Evolutionary conservation across 306 rosid species (phyloP).

Genomic region (Castanea mollissima): DNA sequence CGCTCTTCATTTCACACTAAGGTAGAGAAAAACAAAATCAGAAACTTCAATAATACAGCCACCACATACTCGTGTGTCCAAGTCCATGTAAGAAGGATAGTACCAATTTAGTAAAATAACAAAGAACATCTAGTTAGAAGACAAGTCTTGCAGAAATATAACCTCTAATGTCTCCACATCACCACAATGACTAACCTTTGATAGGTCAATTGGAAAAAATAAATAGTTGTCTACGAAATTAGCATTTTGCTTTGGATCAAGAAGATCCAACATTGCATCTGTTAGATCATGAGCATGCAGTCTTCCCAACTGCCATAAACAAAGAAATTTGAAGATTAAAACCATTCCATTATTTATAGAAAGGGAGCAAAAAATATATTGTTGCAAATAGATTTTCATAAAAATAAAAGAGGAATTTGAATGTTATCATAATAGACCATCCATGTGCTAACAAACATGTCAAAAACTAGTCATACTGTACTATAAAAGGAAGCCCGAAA

Average conservation of each 20-base stretch:
- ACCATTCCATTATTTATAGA: not conserved
- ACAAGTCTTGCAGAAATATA: constrained; percentile 9
- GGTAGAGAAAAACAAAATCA: not conserved
- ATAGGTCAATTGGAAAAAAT: constrained; percentile 93
- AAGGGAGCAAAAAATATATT: not conserved
- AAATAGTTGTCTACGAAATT: constrained; percentile 96
- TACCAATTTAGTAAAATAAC: not conserved
- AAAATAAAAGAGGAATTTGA: not conserved
- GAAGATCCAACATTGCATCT: constrained; percentile 96
- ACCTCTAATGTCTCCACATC: constrained; percentile 5
- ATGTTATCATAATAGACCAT: not conserved
- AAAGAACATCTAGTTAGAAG: not conserved
- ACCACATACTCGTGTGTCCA: not conserved
- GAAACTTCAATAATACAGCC: not conserved
- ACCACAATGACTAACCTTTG: constrained; percentile 65
- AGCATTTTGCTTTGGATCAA: constrained; percentile 99
- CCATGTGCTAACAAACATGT: constrained; percentile 3
- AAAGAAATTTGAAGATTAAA: constrained; percentile 22
- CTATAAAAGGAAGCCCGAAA: constrained; percentile 4
- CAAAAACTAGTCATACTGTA: constrained; percentile 12
- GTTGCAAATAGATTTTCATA: not conserved
- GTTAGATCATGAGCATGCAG: constrained; percentile 99
- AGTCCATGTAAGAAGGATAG: constrained; percentile 6
- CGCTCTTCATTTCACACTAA: not conserved
- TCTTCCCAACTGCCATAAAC: constrained; percentile 80